phyloP scores from a whole-genome alignment of 2,329 filamentous ascomycete genomes.

The Diaporthe australafricana region DNA sequence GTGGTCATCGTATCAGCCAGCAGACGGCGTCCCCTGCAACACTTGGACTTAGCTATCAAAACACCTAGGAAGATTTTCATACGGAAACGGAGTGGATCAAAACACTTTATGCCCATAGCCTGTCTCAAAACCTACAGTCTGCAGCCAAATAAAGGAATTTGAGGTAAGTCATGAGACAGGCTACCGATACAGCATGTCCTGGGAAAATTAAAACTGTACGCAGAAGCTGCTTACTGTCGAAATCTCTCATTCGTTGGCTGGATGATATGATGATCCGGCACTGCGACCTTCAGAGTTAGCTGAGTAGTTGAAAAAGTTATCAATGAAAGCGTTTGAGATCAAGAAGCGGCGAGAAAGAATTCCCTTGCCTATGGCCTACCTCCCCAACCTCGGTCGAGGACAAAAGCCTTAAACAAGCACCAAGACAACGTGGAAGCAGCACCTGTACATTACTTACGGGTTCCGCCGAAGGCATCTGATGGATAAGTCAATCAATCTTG shows the following conservation, averaged over 20 bases:
- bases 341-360: background rate
- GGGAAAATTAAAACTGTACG: too few species aligned
- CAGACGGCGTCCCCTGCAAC: conserved; percentile 21
- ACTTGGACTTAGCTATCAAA: too few species aligned
- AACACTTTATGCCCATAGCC: too few species aligned
- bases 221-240: too few species aligned
- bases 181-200: too few species aligned
- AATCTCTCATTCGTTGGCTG: conserved; percentile 32
- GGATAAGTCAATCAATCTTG: background rate
- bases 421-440: too few species aligned
- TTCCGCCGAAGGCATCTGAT: conserved; percentile 24
- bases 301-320: too few species aligned
- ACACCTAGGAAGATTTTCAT: too few species aligned
- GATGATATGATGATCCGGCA: conserved; percentile 31
- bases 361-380: background rate
- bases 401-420: background rate
- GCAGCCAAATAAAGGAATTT: too few species aligned
- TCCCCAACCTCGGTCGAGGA: background rate
- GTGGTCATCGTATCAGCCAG: conserved; percentile 31
- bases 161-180: too few species aligned
- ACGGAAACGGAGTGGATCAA: too few species aligned
- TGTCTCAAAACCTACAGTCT: too few species aligned
- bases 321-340: background rate
- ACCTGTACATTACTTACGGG: background rate
- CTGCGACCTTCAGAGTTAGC: background rate